A percentile compares a stretch with the other conserved stretches of the same genome.
These are phyloP conservation scores for Aspergillus haitiensis DNA, from an alignment of 495 filamentous ascomycete genomes.

Conservation along the genomic window DNA sequence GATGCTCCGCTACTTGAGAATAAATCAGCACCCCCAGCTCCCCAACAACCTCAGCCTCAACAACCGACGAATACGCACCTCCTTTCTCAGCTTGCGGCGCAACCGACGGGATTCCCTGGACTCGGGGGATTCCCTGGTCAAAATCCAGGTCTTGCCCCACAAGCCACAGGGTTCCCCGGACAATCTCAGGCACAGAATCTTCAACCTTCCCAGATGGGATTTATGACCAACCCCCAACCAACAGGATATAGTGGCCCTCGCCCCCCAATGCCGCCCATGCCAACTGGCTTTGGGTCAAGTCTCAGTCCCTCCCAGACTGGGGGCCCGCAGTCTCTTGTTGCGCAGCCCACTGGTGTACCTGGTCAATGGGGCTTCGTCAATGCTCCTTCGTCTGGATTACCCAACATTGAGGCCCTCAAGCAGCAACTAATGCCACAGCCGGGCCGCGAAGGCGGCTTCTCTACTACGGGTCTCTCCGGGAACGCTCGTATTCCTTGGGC, in stretches of 20 bases:
- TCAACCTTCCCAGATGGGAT: slow-evolving; percentile 50
- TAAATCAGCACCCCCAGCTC: slow-evolving; percentile 65
- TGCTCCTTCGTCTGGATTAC: slow-evolving; percentile 82
- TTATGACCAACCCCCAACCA: slow-evolving; percentile 56
- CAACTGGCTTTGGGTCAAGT: slow-evolving; percentile 70
- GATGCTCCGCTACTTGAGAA: slow-evolving; percentile 61
- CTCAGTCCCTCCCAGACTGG: slow-evolving; percentile 66
- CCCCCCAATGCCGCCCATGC: slow-evolving; percentile 95
- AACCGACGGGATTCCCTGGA: slow-evolving; percentile 66
- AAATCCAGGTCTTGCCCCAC: slow-evolving; percentile 25
- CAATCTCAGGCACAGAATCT: slow-evolving; percentile 40
- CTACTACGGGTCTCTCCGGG: slow-evolving; percentile 82
- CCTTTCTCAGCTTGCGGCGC: slow-evolving; percentile 69
- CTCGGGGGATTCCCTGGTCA: slow-evolving; percentile 53
- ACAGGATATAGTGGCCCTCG: slow-evolving; percentile 71
- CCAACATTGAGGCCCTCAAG: slow-evolving; percentile 90
- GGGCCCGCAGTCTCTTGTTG: slow-evolving; percentile 66
- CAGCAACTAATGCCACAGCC: slow-evolving; percentile 98
- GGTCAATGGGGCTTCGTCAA: slow-evolving; percentile 99
- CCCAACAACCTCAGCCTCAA: slow-evolving; percentile 86
- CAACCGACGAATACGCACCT: slow-evolving; percentile 73
- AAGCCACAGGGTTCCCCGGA: slow-evolving; percentile 49
- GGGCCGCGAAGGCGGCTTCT: slow-evolving; percentile 88
- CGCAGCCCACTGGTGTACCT: slow-evolving; percentile 93
- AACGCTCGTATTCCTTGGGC: slow-evolving; percentile 98